Evolutionary conservation across 345 rosid genomes (phyloP), one percentile per base, ranked within the genome.

Genomic region (Pistacia integerrima): DNA sequence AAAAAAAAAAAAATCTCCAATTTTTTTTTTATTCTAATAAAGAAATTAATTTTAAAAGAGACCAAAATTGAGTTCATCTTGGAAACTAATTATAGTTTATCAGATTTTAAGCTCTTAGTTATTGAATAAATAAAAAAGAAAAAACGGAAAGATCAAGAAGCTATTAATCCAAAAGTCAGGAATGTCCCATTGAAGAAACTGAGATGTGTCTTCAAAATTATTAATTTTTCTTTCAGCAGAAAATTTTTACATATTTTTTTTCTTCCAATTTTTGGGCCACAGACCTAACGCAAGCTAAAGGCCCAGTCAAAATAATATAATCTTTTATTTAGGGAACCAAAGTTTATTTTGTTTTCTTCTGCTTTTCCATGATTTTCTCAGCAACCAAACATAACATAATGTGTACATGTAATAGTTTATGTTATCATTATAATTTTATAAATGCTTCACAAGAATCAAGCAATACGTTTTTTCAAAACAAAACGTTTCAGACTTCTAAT

Each of bases 281-380:
- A 28, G 46, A 48, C 76, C 8, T 48, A 5, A 20, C 13, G 10
- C 48, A 73, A 61, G 25, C 17, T 41, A 16, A 59, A 28, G 6
- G 30, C 65, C 7, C 8, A 73, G 76, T 61, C 67, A 48, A 73
- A 61, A 8, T 22, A 49, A 73, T 49, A 5, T 17, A 61, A 16
- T 17, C 73, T 4, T 2, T 10, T 38, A 22, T 8, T 7, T 12
- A 7, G 25, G 35, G 25, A 46, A 48, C 0, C 25, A 25, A 3
- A n/a, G 25, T 54, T 28, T 68, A 14, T 73, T 73, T 22, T 25
- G 4, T 11, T 4, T 72, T 72, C 63, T 28, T 58, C 28, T n/a
- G 2, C 9, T 9, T 59, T 8, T 17, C 58, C 41, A 17, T 48
- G 3, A 56, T 51, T 61, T 73, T 73, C 59, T 44, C 59, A 30